A percentile compares a stretch with the other conserved stretches of the same genome.
phyloP scores from a whole-genome alignment of 352 stramenopile genomes.

The Elongisporangium senticosum region DNA sequence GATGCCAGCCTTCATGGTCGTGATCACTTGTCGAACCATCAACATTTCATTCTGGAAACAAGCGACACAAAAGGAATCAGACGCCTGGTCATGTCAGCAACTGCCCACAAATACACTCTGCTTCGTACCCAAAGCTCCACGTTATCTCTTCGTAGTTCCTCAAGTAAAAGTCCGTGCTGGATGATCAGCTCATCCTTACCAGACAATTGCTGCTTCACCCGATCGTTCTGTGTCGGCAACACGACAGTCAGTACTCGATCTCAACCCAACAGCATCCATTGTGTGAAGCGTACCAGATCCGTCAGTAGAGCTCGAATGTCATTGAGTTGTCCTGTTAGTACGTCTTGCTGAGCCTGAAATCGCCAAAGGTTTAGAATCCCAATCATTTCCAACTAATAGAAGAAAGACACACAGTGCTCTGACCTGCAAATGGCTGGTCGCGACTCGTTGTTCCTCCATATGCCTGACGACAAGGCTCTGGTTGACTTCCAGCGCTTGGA shows the following conservation, averaged over 20 bases:
- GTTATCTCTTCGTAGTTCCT: slow-evolving; percentile 42
- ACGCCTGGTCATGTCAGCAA: neutral
- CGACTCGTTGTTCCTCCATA: slow-evolving; percentile 45
- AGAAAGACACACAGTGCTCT: neutral
- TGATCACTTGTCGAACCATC: slow-evolving; percentile 75
- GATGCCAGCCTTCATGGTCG: slow-evolving; percentile 83
- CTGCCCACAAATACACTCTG: neutral
- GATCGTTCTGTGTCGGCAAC: slow-evolving; percentile 22
- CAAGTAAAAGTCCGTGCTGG: slow-evolving; percentile 27
- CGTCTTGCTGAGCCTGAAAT: slow-evolving; percentile 38
- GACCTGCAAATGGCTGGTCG: slow-evolving; percentile 39
- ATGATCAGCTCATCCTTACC: slow-evolving; percentile 23
- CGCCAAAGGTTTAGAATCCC: neutral
- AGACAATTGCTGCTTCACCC: slow-evolving; percentile 25
- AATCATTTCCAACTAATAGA: neutral
- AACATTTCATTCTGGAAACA: slow-evolving; percentile 63
- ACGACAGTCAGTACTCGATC: no score
- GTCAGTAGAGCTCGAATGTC: slow-evolving; percentile 46
- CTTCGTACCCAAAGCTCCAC: slow-evolving; percentile 38
- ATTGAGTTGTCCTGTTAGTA: slow-evolving; percentile 36
- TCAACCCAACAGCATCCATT: neutral
- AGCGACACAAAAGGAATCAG: slow-evolving; percentile 1
- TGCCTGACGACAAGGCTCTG: slow-evolving; percentile 47
- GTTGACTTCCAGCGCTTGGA: slow-evolving; percentile 70
- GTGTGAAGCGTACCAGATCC: slow-evolving; percentile 29